Base-by-base conservation (phyloP, 2,329 filamentous ascomycete genomes). In the Fonsecaea multimorphosa region DNA sequence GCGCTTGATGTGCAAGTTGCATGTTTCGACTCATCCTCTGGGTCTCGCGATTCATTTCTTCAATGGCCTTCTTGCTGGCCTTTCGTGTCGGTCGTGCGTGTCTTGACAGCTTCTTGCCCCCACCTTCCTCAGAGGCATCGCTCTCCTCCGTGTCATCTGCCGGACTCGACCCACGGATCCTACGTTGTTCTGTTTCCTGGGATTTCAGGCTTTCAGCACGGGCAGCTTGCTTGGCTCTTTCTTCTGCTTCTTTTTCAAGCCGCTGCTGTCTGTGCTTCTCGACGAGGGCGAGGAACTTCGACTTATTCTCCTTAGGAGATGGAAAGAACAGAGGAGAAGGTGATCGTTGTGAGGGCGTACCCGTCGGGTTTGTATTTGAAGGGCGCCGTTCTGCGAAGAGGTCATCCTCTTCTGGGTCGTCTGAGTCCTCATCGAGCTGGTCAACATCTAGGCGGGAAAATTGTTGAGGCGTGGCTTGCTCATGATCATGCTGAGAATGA, bases 31-130 rank as follows among this genome's bases (percentile, higher is more conserved):
- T 89, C 80, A 99, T 87, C 32, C 95, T 88, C 80, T 99, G 95
- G 0, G 94, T 97, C 78, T 99, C 95, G 64, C 92, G 87, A 72
- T 91, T 90, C 90, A 99, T 97, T 72, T 98, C 94, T 75, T 97
- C 92, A 49, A 97, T 77, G 0, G 95, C 95, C 79, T 93, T 97
- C 80, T 94, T 98, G 81, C 93, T 94, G 0, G 95, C 93, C 76
- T 95, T 96, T 12, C 95, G 87, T 9, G 86, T 85, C 4, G 92
- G 89, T 3, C 89, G 87, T 29, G 85, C 83, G 34, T 68, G 62
- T 49, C 65, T 68, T 0, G 90, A 91, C 52, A 95, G 80, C 68
- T 82, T 86, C 51, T 82, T 83, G n/a, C 84, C 89, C 29, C 87
- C 87, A 36, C 87, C 87, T 65, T 90, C 87, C 1, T 85, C 83